phyloP scores from a whole-genome alignment of 371 early-diverging fungal species.

The Lichtheimia corymbifera region DNA sequence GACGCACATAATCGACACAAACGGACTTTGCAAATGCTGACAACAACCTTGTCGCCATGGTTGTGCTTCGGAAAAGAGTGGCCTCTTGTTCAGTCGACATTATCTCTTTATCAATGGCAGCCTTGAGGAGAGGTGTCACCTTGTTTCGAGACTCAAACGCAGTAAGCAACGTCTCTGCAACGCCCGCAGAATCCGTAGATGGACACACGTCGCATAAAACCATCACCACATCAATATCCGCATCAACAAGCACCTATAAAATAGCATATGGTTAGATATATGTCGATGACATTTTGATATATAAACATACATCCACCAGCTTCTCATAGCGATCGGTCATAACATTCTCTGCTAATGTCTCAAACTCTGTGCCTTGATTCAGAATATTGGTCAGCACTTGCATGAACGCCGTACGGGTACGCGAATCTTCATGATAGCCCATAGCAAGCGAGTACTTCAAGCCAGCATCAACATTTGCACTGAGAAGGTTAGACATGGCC shows the following conservation, averaged over 20 bases:
- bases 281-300: background rate
- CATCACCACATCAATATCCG: slow-evolving; percentile 74
- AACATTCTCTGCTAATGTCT: slow-evolving; percentile 74
- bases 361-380: slow-evolving; percentile 85
- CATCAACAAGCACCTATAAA: slow-evolving; percentile 57
- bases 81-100: slow-evolving; percentile 78
- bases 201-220: slow-evolving; percentile 88
- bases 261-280: background rate
- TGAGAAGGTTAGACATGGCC: slow-evolving; percentile 84
- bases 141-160: slow-evolving; percentile 79
- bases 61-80: slow-evolving; percentile 89
- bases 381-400: slow-evolving; percentile 89
- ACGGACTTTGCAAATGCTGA: slow-evolving; percentile 76
- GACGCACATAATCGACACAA: slow-evolving; percentile 79
- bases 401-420: slow-evolving; percentile 87
- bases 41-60: slow-evolving; percentile 85
- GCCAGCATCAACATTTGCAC: slow-evolving; percentile 89
- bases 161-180: slow-evolving; percentile 73
- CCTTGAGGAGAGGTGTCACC: slow-evolving; percentile 69
- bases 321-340: slow-evolving; percentile 76
- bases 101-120: slow-evolving; percentile 82
- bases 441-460: slow-evolving; percentile 85
- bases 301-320: slow-evolving; percentile 61
- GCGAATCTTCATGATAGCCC: slow-evolving; percentile 91
- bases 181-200: slow-evolving; percentile 79